Evolutionary conservation across 225 moss, liverwort and hornwort species (phyloP), one percentile per base, ranked within the genome.

Genomic region (Polytrichum commune): DNA sequence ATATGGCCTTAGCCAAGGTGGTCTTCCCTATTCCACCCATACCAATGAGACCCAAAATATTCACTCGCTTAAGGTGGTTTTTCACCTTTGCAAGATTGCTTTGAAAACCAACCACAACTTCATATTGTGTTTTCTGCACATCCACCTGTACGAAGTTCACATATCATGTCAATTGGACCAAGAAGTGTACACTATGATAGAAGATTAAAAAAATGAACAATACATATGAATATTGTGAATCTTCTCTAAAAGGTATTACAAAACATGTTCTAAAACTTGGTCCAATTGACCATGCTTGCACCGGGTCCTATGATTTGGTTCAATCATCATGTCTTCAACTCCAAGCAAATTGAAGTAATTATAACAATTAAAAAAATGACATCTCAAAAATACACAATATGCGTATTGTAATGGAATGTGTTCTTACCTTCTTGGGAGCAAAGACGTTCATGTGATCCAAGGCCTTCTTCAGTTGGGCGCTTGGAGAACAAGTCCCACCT

Each of bases 1-100:
- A 54, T 27, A 69, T 16, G 16, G 69, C 69, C 5, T 69, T 69
- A 27, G 57, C 69, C 56, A 69, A 19, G 26, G 69, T 69, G 24
- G 69, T 19, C 29, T 69, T 69, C 6, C 69, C 69, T 27, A 69
- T 69, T 29, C 69, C 69, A 20, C 69, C 69, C 69, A 69, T 22
- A 9, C 69, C 69, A 28, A 58, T 32, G 6, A 69, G 56, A 29
- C 67, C 67, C 20, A 53, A 19, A 19, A 20, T 67, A 30, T 23
- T 25, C 7, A 46, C 67, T 53, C 19, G 20, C 24, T 67, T 1
- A 4, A 67, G 38, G 3, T 13, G 22, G 10, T 46, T 18, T 25
- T 18, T 18, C 46, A 46, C 38, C 1, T 24, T 30, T 33, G 19
- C 3, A 23, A 65, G 18, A 2, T 65, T 65, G 27, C 33, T 20